These are phyloP conservation scores for Aeschynomene evenia DNA, from an alignment of 306 rosid genomes.

Conservation along the genomic window DNA sequence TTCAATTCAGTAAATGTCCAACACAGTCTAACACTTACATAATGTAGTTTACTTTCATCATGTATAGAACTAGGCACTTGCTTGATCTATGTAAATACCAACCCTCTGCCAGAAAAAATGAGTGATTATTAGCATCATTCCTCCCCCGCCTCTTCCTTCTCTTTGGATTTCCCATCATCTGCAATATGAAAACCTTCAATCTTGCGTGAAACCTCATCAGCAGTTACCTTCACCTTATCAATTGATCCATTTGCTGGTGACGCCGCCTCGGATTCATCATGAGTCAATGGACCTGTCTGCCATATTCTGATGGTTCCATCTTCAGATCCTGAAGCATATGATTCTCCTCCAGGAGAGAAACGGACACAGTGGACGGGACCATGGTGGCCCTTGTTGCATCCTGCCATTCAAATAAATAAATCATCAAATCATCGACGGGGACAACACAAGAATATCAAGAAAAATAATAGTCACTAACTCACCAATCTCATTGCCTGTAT, in stretches of 20 bases:
- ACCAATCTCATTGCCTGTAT: slow-evolving; percentile 95
- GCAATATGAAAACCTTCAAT: slow-evolving; percentile 81
- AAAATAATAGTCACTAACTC: slow-evolving; percentile 20
- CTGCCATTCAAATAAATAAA: slow-evolving; percentile 52
- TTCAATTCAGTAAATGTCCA: slow-evolving; percentile 34
- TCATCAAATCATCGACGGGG: slow-evolving; percentile 9
- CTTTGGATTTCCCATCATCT: slow-evolving; percentile 63
- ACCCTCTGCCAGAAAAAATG: slow-evolving; percentile 29
- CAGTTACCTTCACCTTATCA: slow-evolving; percentile 56
- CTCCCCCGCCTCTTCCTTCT: slow-evolving; percentile 64
- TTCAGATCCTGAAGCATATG: slow-evolving; percentile 98
- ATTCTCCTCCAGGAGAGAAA: slow-evolving; percentile 97
- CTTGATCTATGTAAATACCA: slow-evolving; percentile 28
- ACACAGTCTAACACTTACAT: slow-evolving; percentile 46
- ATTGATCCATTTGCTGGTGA: slow-evolving; percentile 52
- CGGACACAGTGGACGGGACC: slow-evolving; percentile 98
- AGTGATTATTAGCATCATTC: slow-evolving; percentile 33
- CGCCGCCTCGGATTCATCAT: slow-evolving; percentile 54
- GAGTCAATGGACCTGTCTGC: slow-evolving; percentile 83
- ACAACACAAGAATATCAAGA: not conserved
- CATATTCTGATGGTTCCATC: slow-evolving; percentile 99
- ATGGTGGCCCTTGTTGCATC: slow-evolving; percentile 98
- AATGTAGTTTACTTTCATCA: slow-evolving; percentile 37
- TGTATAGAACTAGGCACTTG: slow-evolving; percentile 27
- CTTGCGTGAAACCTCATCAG: slow-evolving; percentile 70